Conservation (phyloP, 345 rosid species). For the Eucalyptus guilfoylei region DNA sequence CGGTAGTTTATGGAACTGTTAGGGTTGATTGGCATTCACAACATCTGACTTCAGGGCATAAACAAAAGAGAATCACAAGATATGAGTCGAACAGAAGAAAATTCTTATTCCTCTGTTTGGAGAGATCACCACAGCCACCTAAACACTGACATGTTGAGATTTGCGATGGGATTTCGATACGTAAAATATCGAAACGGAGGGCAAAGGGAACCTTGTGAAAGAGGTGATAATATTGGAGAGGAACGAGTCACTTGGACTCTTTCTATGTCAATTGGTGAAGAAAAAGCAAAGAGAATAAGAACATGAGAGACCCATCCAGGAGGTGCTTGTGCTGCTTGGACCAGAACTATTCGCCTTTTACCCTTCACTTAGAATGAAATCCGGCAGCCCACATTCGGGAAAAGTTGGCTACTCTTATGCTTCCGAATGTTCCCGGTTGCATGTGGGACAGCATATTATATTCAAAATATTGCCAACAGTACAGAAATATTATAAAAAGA, state of each 20-base stretch:
- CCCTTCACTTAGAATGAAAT: background rate
- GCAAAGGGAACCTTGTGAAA: background rate
- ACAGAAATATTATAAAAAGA: background rate
- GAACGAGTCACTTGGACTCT: background rate
- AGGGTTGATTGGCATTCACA: background rate
- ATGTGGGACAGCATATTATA: conserved; percentile 10
- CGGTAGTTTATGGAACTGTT: background rate
- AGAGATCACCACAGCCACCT: background rate
- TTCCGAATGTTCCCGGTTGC: conserved; percentile 43
- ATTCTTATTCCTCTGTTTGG: background rate
- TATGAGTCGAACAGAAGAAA: background rate
- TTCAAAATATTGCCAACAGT: background rate
- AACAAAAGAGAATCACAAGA: background rate
- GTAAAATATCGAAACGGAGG: background rate
- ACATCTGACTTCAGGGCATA: background rate
- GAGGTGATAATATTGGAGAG: background rate
- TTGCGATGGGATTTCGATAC: background rate
- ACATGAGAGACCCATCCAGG: background rate
- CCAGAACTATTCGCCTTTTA: background rate
- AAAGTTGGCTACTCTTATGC: conserved; percentile 29
- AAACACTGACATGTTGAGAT: background rate
- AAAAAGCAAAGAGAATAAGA: background rate
- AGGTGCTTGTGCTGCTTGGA: conserved; percentile 5
- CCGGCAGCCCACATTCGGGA: background rate
- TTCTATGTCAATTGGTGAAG: background rate